Percentiles rank a stretch among this genome's conserved stretches.
phyloP scores from a whole-genome alignment of 306 rosid genomes.

The Alnus glutinosa region DNA sequence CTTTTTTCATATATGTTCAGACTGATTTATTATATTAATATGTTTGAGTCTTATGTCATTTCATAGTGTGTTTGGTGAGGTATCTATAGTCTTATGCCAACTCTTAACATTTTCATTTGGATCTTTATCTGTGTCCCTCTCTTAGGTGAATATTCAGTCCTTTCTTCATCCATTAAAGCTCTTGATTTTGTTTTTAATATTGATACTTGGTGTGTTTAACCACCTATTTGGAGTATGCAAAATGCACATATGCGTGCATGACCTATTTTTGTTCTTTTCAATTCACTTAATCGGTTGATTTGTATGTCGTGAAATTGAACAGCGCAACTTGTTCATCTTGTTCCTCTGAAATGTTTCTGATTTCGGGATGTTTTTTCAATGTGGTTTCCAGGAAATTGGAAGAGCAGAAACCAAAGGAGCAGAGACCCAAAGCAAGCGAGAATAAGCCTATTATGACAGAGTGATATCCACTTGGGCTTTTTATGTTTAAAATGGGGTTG shows the following conservation, averaged over 20 bases:
- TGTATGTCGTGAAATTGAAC: not conserved
- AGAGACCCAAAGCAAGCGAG: constrained; percentile 79
- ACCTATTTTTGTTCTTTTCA: not conserved
- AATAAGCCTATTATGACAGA: constrained; percentile 96
- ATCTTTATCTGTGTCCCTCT: not conserved
- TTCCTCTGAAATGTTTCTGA: constrained; percentile 7
- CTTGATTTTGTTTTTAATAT: not conserved
- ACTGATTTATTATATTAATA: not conserved
- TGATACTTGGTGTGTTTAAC: not conserved
- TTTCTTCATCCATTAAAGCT: not conserved
- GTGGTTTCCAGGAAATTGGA: constrained; percentile 65
- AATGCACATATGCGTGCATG: not conserved
- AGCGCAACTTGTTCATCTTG: not conserved
- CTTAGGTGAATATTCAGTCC: not conserved
- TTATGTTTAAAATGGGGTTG: constrained; percentile 22
- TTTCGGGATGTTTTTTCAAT: constrained; percentile 12
- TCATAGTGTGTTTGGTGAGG: not conserved
- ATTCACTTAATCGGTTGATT: not conserved
- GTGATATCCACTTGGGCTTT: constrained; percentile 40
- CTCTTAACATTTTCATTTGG: not conserved
- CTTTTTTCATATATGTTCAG: too few relatives aligned
- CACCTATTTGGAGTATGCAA: not conserved
- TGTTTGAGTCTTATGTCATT: not conserved
- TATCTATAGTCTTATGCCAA: not conserved
- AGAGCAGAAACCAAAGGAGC: constrained; percentile 95